Evolutionary conservation across 106 monocot species (phyloP).

Genomic region (Acorus calamus): DNA sequence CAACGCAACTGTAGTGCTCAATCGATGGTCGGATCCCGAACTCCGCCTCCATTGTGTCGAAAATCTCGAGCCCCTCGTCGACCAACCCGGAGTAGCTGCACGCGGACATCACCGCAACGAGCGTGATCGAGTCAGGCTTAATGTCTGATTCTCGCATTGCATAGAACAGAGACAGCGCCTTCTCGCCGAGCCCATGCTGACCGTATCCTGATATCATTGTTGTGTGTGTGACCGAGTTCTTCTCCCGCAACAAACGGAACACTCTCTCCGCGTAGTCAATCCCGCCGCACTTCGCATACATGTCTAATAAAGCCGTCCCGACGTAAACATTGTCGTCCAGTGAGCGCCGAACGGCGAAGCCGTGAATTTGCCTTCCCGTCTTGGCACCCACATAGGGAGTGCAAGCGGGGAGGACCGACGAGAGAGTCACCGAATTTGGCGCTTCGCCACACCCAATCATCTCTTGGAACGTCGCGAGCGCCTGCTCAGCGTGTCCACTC

Average conservation of each 20-base stretch:
- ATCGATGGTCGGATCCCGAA: conserved; percentile 39
- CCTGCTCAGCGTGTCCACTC: conserved; percentile 30
- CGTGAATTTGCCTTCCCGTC: conserved; percentile 66
- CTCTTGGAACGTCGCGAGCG: conserved; percentile 36
- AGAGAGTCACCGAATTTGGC: conserved; percentile 64
- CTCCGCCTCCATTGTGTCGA: conserved; percentile 41
- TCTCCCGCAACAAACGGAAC: conserved; percentile 45
- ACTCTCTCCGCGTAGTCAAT: conserved; percentile 51
- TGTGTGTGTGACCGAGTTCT: conserved; percentile 65
- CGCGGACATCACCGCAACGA: conserved; percentile 69
- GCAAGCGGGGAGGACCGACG: conserved; percentile 70
- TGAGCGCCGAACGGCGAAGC: conserved; percentile 41
- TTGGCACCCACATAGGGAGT: conserved; percentile 38
- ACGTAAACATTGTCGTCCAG: conserved; percentile 64
- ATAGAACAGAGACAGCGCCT: conserved; percentile 58
- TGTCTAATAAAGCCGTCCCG: conserved; percentile 74
- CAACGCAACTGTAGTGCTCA: conserved; percentile 82
- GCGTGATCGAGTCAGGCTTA: conserved; percentile 63
- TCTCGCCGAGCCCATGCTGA: conserved; percentile 61
- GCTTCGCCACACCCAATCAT: conserved; percentile 36
- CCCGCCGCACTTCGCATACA: conserved; percentile 82
- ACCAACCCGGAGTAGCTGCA: conserved; percentile 80
- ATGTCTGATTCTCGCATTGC: conserved; percentile 42
- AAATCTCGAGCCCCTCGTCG: conserved; percentile 68
- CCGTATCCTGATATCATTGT: conserved; percentile 81